Evolutionary conservation across 306 rosid genomes (phyloP).

Genomic region (Sechiopsis laciniata): DNA sequence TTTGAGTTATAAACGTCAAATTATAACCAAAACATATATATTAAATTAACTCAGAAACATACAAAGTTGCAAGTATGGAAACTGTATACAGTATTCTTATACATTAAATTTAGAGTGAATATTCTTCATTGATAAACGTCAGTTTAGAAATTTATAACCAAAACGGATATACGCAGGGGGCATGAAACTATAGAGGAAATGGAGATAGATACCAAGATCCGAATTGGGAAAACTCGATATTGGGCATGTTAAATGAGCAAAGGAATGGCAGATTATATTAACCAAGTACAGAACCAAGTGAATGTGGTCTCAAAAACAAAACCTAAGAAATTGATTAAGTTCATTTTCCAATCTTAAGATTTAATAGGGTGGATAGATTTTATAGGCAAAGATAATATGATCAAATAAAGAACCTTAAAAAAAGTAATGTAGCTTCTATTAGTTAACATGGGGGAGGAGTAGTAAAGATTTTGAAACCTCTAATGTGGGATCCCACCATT

Average conservation of each 20-base stretch:
- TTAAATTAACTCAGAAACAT: too few relatives aligned
- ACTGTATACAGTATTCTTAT: not conserved
- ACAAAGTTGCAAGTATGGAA: not conserved
- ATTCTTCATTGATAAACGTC: not conserved
- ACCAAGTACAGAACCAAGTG: constrained; percentile 1
- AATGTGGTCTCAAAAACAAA: not conserved
- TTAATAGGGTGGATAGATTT: not conserved
- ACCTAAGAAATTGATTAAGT: not conserved
- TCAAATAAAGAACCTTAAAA: not conserved
- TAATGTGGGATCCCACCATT: too few relatives aligned
- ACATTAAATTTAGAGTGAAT: not conserved
- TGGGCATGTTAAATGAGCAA: not conserved
- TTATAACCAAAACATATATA: too few relatives aligned
- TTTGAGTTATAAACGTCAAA: too few relatives aligned
- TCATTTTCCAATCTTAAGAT: constrained; percentile 1
- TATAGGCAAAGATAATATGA: not conserved
- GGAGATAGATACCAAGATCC: too few relatives aligned
- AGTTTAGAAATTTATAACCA: not conserved
- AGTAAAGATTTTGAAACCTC: too few relatives aligned
- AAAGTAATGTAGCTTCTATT: not conserved
- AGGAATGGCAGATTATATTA: not conserved
- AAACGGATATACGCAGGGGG: not conserved
- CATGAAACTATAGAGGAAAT: not conserved
- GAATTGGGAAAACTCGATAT: not conserved
- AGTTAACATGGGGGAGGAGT: too few relatives aligned